Percentiles rank a stretch among this genome's conserved stretches.
phyloP scores from a whole-genome alignment of 2,329 filamentous ascomycete genomes.

The Sporothrix variecibatus region DNA sequence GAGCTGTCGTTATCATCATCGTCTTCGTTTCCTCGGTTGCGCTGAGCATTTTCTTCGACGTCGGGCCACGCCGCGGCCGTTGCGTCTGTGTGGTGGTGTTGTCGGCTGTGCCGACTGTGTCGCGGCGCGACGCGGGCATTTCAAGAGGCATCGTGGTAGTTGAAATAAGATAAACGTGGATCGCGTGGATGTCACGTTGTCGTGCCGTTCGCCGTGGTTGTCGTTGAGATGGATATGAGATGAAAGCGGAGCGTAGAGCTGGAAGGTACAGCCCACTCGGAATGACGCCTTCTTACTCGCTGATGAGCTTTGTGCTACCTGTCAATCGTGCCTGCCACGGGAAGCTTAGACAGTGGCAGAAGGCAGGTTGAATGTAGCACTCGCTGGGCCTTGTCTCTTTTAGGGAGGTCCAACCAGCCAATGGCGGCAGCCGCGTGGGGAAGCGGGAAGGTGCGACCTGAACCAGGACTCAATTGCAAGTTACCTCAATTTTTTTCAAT shows the following conservation, averaged over 20 bases:
- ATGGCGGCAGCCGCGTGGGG: conserved; percentile 4
- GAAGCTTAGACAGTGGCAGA: background rate
- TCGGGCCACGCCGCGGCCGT: conserved; percentile 6
- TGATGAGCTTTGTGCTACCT: conserved; percentile 5
- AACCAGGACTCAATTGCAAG: background rate
- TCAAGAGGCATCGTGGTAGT: conserved; percentile 18
- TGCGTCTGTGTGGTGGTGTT: background rate
- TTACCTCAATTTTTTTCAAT: background rate
- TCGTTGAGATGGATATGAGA: background rate
- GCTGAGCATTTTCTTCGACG: conserved; percentile 9
- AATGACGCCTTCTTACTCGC: conserved; percentile 24
- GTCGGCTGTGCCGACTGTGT: background rate
- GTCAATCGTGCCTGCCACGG: background rate
- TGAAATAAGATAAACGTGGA: background rate
- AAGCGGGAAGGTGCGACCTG: conserved; percentile 6
- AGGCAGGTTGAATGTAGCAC: too few species aligned
- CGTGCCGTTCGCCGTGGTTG: background rate
- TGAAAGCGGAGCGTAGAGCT: background rate
- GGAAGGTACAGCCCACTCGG: background rate
- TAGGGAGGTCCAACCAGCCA: conserved; percentile 17
- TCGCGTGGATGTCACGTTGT: background rate
- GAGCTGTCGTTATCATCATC: conserved; percentile 1
- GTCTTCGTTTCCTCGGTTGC: background rate
- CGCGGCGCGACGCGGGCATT: conserved; percentile 21
- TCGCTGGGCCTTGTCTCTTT: background rate